These are phyloP conservation scores for Crithidia brevicula DNA, from an alignment of 208 protist species.

Conservation along the genomic window DNA sequence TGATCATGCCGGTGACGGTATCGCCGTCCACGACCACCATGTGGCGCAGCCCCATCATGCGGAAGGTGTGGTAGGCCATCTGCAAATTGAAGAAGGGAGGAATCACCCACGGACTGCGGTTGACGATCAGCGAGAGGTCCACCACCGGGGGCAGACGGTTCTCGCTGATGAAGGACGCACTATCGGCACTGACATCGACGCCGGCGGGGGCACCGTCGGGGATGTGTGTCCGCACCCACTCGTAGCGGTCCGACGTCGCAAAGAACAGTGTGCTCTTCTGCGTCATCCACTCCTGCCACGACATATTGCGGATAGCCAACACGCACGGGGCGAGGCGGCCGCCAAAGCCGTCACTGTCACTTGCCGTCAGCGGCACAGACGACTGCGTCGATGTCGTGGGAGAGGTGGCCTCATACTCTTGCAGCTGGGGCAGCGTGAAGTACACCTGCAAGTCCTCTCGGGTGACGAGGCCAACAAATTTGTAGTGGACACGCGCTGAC, in stretches of 20 bases:
- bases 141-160: slow-evolving; percentile 57
- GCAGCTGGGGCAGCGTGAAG: slow-evolving; percentile 66
- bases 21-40: slow-evolving; percentile 91
- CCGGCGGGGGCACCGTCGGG: slow-evolving; percentile 7
- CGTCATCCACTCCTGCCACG: slow-evolving; percentile 72
- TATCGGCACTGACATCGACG: slow-evolving; percentile 10
- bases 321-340: slow-evolving; percentile 51
- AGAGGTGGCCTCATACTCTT: slow-evolving; percentile 13
- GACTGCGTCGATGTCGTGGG: not conserved
- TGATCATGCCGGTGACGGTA: slow-evolving; percentile 92
- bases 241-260: slow-evolving; percentile 36
- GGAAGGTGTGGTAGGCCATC: slow-evolving; percentile 91
- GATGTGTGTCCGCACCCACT: slow-evolving; percentile 43
- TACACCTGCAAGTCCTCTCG: slow-evolving; percentile 87
- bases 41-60: slow-evolving; percentile 93
- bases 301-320: slow-evolving; percentile 58
- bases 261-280: slow-evolving; percentile 83
- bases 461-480: slow-evolving; percentile 89
- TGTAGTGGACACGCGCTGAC: slow-evolving; percentile 39
- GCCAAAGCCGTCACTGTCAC: slow-evolving; percentile 53
- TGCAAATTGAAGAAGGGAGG: slow-evolving; percentile 84
- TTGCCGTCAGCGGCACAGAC: slow-evolving; percentile 22
- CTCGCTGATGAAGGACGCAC: slow-evolving; percentile 21
- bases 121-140: slow-evolving; percentile 83
- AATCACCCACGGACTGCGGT: slow-evolving; percentile 91